Conservation (phyloP, 768 basidiomycete species). For the Termitomyces sp. region DNA sequence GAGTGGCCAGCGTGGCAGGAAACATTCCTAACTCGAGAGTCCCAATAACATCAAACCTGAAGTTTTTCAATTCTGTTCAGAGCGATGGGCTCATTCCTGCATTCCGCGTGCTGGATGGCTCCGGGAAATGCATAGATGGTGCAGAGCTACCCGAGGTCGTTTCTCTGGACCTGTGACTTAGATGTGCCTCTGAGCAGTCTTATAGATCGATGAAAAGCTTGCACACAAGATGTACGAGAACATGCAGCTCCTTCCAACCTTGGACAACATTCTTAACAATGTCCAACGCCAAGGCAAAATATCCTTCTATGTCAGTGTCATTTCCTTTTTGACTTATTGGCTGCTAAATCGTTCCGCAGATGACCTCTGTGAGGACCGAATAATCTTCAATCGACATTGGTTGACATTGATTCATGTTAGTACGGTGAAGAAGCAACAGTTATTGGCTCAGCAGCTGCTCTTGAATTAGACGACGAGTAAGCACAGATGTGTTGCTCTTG, state of each 20-base stretch:
- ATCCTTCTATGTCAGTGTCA: constrained; percentile 72
- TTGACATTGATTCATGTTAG: constrained; percentile 30
- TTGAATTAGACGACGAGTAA: constrained; percentile 82
- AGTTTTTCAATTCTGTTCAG: constrained; percentile 79
- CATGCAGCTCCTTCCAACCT: constrained; percentile 75
- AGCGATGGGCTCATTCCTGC: constrained; percentile 72
- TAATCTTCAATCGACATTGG: constrained; percentile 1
- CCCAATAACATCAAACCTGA: constrained; percentile 63
- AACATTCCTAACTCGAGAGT: constrained; percentile 44
- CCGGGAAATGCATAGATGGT: constrained; percentile 68
- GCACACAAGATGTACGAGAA: constrained; percentile 74
- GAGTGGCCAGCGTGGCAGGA: constrained; percentile 17
- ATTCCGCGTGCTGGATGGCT: constrained; percentile 80
- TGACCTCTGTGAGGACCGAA: constrained; percentile 56
- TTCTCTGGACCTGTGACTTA: not conserved
- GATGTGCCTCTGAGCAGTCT: not conserved
- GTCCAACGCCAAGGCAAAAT: constrained; percentile 93
- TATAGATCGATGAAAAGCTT: constrained; percentile 62
- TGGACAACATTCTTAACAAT: constrained; percentile 89
- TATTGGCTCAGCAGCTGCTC: constrained; percentile 84
- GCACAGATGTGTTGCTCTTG: constrained; percentile 18
- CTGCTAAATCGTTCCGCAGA: constrained; percentile 37
- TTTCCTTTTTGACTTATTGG: not conserved
- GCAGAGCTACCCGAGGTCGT: constrained; percentile 72
- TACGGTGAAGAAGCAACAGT: constrained; percentile 91